A percentile compares a stretch with the other conserved stretches of the same genome.
Evolutionary conservation across 2,329 filamentous ascomycete genomes (phyloP).

Genomic region (Raffaelea albimanens): DNA sequence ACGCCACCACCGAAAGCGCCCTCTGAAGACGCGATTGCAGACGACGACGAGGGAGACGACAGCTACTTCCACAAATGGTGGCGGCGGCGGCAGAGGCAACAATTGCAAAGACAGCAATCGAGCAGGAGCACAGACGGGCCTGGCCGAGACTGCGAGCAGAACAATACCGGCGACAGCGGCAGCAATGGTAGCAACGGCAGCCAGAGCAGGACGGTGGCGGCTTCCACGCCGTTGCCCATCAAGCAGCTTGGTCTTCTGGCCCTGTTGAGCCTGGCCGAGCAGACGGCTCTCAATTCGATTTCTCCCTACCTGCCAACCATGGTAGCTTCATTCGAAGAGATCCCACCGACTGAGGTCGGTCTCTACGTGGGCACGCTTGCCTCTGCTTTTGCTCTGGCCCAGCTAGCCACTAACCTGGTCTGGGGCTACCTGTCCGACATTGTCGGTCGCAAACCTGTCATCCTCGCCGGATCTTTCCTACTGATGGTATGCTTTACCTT

Average conservation of each 20-base stretch:
- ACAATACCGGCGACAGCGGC: conserved; percentile 22
- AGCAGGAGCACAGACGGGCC: background rate
- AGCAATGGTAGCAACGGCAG: conserved; percentile 17
- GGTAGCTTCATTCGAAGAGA: conserved; percentile 75
- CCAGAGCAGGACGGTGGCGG: background rate
- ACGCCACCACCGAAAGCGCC: conserved; percentile 62
- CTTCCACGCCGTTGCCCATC: conserved; percentile 62
- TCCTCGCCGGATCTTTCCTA: conserved; percentile 72
- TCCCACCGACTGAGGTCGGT: conserved; percentile 61
- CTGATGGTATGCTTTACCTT: conserved; percentile 72
- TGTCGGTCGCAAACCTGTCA: conserved; percentile 72
- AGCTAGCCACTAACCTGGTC: conserved; percentile 84
- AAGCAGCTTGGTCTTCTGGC: conserved; percentile 78
- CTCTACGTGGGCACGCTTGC: conserved; percentile 86
- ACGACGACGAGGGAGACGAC: background rate
- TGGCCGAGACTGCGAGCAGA: conserved; percentile 13
- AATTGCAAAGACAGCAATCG: too few relatives aligned
- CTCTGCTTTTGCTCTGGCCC: conserved; percentile 83
- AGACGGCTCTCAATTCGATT: conserved; percentile 95
- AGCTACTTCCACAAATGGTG: conserved; percentile 10
- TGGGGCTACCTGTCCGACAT: conserved; percentile 80
- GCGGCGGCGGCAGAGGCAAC: background rate
- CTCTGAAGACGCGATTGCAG: conserved; percentile 29
- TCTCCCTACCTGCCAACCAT: conserved; percentile 91
- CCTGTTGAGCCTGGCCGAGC: conserved; percentile 81